A percentile compares a stretch with the other conserved stretches of the same genome.
Evolutionary conservation across 306 rosid species (phyloP).

Genomic region (Oxytropis ochrocephala): DNA sequence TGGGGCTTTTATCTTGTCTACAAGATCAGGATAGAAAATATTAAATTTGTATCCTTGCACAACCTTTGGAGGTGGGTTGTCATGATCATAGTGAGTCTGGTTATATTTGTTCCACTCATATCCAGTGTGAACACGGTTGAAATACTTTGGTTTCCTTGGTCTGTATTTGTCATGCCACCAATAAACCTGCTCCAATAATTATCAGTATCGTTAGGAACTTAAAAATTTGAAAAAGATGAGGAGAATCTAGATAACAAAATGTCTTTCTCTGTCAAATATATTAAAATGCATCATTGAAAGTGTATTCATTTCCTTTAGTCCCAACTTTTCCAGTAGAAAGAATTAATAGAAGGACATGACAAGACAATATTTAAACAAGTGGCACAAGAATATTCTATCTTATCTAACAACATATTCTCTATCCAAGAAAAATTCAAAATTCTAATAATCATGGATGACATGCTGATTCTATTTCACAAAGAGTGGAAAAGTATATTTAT

Average conservation of each 20-base stretch:
- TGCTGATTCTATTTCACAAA: background rate
- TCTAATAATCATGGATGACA: background rate
- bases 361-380: background rate
- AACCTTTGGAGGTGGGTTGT: constrained; percentile 95
- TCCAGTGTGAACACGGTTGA: constrained; percentile 96
- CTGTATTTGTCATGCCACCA: constrained; percentile 99
- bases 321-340: background rate
- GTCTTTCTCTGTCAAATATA: background rate
- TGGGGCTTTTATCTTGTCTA: constrained; percentile 91
- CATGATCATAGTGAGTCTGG: constrained; percentile 98
- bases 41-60: constrained; percentile 95
- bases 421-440: background rate
- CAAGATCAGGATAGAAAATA: constrained; percentile 93
- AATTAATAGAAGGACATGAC: background rate
- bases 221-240: background rate
- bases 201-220: background rate
- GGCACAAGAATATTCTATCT: background rate
- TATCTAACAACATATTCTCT: background rate
- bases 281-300: background rate
- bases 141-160: constrained; percentile 95
- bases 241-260: background rate
- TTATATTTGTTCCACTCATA: constrained; percentile 98
- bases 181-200: constrained; percentile 61
- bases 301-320: background rate
- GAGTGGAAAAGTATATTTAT: background rate